Conservation (phyloP, 495 filamentous ascomycete genomes). For the Terfezia claveryi region DNA sequence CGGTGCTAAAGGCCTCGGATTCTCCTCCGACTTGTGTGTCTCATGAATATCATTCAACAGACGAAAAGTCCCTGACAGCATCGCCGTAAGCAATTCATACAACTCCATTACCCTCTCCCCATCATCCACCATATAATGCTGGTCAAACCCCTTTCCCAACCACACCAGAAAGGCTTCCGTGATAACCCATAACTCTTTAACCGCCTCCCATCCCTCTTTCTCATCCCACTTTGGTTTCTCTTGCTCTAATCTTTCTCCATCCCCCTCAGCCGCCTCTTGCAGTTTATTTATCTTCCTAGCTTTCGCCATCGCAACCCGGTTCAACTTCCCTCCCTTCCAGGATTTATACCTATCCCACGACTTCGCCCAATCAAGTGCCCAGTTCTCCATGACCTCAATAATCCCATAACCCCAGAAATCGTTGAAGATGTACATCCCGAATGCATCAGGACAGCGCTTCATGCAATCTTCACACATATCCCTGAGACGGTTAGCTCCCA, state of each 20-base stretch:
- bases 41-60: not conserved
- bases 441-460: constrained; percentile 1
- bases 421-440: constrained; percentile 4
- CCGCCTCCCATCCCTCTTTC: not conserved
- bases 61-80: constrained; percentile 3
- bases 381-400: constrained; percentile 5
- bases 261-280: not conserved
- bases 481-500: not conserved
- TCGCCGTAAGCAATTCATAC: not conserved
- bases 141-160: not conserved
- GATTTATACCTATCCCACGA: not conserved
- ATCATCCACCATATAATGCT: constrained; percentile 1
- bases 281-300: not conserved
- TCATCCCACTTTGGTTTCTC: not conserved
- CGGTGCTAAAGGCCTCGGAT: not conserved
- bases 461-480: constrained; percentile 1
- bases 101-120: constrained; percentile 1
- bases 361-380: not conserved
- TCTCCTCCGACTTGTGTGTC: not conserved
- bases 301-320: not conserved
- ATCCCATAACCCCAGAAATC: constrained; percentile 4
- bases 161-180: not conserved
- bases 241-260: too few relatives aligned
- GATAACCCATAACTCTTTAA: not conserved
- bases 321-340: not conserved